Percentiles rank a stretch among this genome's conserved stretches.
These are phyloP conservation scores for Aspergillus egyptiacus DNA, from an alignment of 495 filamentous ascomycete genomes.

Conservation along the genomic window DNA sequence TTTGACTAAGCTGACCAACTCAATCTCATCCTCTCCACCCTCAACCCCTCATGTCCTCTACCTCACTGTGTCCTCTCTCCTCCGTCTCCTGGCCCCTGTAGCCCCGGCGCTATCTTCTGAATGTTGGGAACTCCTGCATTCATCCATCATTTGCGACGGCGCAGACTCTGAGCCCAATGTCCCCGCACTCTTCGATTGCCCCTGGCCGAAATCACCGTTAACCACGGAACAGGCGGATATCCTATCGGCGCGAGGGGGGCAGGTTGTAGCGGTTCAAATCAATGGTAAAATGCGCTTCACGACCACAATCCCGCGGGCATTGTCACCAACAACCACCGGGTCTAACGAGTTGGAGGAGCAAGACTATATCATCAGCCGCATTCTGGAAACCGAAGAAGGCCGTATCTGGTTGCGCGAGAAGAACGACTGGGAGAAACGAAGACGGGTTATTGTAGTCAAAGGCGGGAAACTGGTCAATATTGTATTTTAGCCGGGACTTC, in stretches of 20 bases:
- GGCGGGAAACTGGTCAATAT: conserved; percentile 46
- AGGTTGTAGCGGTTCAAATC: conserved; percentile 61
- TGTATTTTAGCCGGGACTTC: conserved; percentile 31
- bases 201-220: conserved; percentile 48
- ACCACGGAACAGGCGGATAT: conserved; percentile 43
- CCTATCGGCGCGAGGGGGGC: conserved; percentile 34
- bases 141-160: conserved; percentile 15
- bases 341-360: conserved; percentile 30
- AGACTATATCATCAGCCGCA: conserved; percentile 53
- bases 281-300: conserved; percentile 68
- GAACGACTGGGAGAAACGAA: conserved; percentile 43
- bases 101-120: conserved; percentile 74
- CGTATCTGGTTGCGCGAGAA: conserved; percentile 41
- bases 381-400: conserved; percentile 42
- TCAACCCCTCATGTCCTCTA: conserved; percentile 32
- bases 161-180: background rate
- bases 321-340: conserved; percentile 18
- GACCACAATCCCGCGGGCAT: conserved; percentile 47
- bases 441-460: conserved; percentile 42
- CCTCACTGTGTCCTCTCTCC: conserved; percentile 42
- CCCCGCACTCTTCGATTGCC: conserved; percentile 40
- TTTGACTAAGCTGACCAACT: conserved; percentile 72
- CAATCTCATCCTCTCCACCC: conserved; percentile 38
- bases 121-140: conserved; percentile 60
- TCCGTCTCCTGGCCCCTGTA: conserved; percentile 70